Conservation (phyloP, 371 early-diverging fungal genomes). For the Thermomucor indicae-seudaticae region DNA sequence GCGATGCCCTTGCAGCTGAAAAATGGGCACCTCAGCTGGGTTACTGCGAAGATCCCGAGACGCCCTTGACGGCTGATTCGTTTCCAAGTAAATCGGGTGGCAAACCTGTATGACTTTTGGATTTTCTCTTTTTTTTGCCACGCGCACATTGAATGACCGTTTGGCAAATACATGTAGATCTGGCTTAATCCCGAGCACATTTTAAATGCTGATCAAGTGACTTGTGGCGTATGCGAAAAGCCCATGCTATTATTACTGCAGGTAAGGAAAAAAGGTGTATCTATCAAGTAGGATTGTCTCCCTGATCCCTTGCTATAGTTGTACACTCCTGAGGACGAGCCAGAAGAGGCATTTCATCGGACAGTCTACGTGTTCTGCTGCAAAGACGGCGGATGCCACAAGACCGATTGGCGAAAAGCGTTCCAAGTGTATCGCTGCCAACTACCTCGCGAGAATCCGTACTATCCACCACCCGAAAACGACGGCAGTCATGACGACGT, state of each 20-base stretch:
- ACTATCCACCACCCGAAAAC: conserved; percentile 52
- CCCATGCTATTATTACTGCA: conserved; percentile 84
- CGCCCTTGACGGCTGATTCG: conserved; percentile 53
- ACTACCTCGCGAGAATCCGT: conserved; percentile 76
- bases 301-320: no score
- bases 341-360: conserved; percentile 85
- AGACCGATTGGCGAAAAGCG: conserved; percentile 57
- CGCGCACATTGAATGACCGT: background rate
- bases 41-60: conserved; percentile 68
- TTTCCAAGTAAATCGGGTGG: conserved; percentile 92
- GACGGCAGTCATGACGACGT: conserved; percentile 26
- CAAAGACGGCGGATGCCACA: conserved; percentile 79
- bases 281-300: no score
- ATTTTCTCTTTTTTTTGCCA: background rate
- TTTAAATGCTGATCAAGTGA: conserved; percentile 53
- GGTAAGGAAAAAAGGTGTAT: conserved; percentile 39
- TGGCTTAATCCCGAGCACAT: conserved; percentile 84
- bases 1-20: conserved; percentile 20
- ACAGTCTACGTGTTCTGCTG: conserved; percentile 89
- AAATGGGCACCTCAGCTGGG: conserved; percentile 63
- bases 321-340: conserved; percentile 91
- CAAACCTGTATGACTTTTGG: conserved; percentile 67
- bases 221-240: conserved; percentile 77
- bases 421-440: conserved; percentile 86
- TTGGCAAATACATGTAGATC: conserved; percentile 36